Conservation (phyloP, 441 rosid genomes). For the Corymbia citriodora region DNA sequence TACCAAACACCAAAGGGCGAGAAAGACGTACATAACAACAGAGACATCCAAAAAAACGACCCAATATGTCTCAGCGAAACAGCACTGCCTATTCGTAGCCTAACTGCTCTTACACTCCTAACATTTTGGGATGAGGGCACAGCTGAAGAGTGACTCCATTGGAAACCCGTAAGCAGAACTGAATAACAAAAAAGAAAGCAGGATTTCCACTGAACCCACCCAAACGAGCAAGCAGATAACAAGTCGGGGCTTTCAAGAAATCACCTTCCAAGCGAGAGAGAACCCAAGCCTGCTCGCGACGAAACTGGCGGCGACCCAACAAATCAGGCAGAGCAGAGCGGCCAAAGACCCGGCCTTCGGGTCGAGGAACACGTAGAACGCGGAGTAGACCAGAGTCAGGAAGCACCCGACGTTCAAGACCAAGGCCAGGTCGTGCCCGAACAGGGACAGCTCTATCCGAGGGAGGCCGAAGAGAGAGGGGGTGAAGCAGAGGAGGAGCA, state of each 20-base stretch:
- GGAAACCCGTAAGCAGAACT: background rate
- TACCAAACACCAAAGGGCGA: background rate
- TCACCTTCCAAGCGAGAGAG: constrained; percentile 62
- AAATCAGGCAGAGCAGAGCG: constrained; percentile 39
- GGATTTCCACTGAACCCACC: background rate
- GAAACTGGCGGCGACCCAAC: constrained; percentile 38
- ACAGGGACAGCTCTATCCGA: constrained; percentile 14
- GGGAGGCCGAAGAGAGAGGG: constrained; percentile 35
- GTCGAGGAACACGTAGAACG: constrained; percentile 43
- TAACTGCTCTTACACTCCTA: background rate
- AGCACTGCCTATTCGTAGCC: background rate
- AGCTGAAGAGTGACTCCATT: background rate
- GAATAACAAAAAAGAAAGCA: background rate
- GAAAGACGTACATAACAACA: background rate
- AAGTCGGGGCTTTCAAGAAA: background rate
- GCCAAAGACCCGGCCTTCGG: constrained; percentile 52
- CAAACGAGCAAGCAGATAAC: background rate
- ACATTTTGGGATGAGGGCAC: background rate
- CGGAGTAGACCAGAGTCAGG: constrained; percentile 32
- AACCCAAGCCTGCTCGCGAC: constrained; percentile 39
- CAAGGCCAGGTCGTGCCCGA: constrained; percentile 20
- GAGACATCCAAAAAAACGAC: background rate
- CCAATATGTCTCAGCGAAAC: background rate
- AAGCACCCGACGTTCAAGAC: constrained; percentile 46
- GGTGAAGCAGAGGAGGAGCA: constrained; percentile 42